These are phyloP conservation scores for Colletotrichum liriopes DNA, from an alignment of 2,329 filamentous ascomycete genomes.

Conservation along the genomic window DNA sequence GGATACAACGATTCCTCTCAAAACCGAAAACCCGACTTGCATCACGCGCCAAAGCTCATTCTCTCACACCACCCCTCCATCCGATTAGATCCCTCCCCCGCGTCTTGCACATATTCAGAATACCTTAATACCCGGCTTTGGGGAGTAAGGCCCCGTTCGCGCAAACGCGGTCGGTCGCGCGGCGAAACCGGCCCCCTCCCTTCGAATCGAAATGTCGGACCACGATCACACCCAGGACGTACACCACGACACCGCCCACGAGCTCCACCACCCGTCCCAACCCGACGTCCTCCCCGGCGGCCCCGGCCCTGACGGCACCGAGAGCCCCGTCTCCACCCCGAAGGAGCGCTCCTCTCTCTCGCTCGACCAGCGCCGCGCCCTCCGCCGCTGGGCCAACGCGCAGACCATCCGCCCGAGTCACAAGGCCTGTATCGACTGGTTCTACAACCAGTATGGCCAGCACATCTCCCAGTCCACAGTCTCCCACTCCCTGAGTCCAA, in stretches of 20 bases:
- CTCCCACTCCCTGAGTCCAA: constrained; percentile 73
- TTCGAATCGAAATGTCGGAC: constrained; percentile 35
- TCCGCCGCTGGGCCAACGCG: constrained; percentile 72
- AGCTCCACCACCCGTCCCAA: constrained; percentile 37
- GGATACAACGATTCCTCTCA: constrained; percentile 45
- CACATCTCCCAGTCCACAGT: constrained; percentile 76
- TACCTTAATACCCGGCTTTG: constrained; percentile 18
- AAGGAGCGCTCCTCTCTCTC: constrained; percentile 73
- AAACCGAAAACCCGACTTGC: constrained; percentile 21
- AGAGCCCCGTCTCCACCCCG: constrained; percentile 38
- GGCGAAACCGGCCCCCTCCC: constrained; percentile 4
- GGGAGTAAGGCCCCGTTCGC: constrained; percentile 4
- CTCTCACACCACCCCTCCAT: constrained; percentile 20
- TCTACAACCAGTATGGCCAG: constrained; percentile 70
- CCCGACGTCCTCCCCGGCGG: constrained; percentile 33
- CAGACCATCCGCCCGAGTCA: constrained; percentile 72
- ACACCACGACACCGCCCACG: constrained; percentile 38
- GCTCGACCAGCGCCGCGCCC: constrained; percentile 73
- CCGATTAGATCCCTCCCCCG: constrained; percentile 14
- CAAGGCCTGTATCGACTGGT: constrained; percentile 76
- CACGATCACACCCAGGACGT: constrained; percentile 37
- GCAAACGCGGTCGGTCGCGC: not conserved
- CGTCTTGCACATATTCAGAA: constrained; percentile 21
- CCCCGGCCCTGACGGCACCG: constrained; percentile 26
- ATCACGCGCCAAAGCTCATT: not conserved